phyloP scores from a whole-genome alignment of 257 asterid species.

The Nicotiana paniculata region DNA sequence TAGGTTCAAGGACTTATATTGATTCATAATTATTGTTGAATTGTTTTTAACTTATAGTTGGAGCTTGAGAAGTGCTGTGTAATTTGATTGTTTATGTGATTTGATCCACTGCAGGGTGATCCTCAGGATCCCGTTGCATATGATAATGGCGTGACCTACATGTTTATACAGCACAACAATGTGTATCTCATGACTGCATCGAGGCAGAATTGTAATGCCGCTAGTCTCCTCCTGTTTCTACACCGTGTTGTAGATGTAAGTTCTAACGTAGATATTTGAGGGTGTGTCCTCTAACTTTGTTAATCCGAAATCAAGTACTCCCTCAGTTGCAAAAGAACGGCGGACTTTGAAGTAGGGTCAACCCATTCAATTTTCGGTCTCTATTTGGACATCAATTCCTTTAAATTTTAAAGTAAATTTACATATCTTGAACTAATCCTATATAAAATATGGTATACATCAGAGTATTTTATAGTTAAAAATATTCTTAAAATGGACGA shows the following conservation, averaged over 20 bases:
- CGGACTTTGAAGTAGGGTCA: not conserved
- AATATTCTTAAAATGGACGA: constrained; percentile 1
- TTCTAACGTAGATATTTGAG: constrained; percentile 15
- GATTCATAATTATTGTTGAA: not conserved
- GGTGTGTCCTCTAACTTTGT: not conserved
- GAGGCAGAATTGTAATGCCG: constrained; percentile 98
- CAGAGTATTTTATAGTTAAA: not conserved
- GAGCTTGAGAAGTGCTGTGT: constrained; percentile 8
- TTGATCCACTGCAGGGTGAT: constrained; percentile 65
- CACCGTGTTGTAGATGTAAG: constrained; percentile 99
- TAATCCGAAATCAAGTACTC: not conserved
- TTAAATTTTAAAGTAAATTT: not conserved
- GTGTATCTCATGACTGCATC: constrained; percentile 97
- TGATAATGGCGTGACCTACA: constrained; percentile 86
- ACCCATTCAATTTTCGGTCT: not conserved
- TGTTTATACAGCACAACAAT: constrained; percentile 96
- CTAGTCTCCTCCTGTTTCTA: constrained; percentile 89
- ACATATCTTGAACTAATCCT: not conserved
- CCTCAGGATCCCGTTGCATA: constrained; percentile 89
- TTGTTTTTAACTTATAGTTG: not conserved
- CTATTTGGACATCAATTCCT: not conserved
- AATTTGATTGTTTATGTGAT: constrained; percentile 8
- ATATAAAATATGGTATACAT: not conserved
- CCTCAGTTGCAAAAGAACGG: not conserved
- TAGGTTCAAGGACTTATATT: not conserved